Base-by-base conservation (phyloP, 129 eudicot species). In the Escallonia herrerae region DNA sequence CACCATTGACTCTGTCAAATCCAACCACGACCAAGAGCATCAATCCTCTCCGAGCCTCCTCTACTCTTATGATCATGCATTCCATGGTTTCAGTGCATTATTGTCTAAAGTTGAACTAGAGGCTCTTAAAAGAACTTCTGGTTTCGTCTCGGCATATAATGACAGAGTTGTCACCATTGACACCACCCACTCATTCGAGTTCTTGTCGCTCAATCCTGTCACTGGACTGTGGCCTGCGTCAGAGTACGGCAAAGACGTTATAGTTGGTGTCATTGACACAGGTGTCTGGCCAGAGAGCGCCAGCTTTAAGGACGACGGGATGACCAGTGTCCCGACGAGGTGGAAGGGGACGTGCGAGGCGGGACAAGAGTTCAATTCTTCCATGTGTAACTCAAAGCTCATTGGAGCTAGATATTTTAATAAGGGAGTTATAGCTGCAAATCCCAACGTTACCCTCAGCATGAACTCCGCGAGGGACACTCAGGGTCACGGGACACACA, bases 251-350 rank as follows among this genome's bases (percentile, higher is more conserved):
- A 39, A 71, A 4, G 90, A 80, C 48, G 83, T 76, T 4, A 79
- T 83, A 3, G 69, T 79, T 13, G 84, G 89, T 33, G 72, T 83
- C 40, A 69, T 83, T 15, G 84, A 83, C 71, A 63, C 77, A 2
- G 84, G 84, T 1, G 76, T 76, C 7, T 83, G 82, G 84, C 89
- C 84, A 2, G 89, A 83, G 70, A 79, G 82, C 49, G 40, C 8
- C n/a, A 76, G 80, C 64, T 83, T 64, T 65, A 79, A 37, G 9
- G 89, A 83, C 14, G 61, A 83, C 56, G 85, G 85, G 6, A 56
- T 83, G 80, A 14, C 70, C 3, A 44, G 10, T 5, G 49, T 76
- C 7, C 85, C 89, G 2, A 2, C 75, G 0, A 57, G 68, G 62
- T 83, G 89, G 89, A 76, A 79, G 47, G 89, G 89, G 2, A 43